These are phyloP conservation scores for Platanthera zijinensis DNA, from an alignment of 106 monocot species.

Conservation along the genomic window DNA sequence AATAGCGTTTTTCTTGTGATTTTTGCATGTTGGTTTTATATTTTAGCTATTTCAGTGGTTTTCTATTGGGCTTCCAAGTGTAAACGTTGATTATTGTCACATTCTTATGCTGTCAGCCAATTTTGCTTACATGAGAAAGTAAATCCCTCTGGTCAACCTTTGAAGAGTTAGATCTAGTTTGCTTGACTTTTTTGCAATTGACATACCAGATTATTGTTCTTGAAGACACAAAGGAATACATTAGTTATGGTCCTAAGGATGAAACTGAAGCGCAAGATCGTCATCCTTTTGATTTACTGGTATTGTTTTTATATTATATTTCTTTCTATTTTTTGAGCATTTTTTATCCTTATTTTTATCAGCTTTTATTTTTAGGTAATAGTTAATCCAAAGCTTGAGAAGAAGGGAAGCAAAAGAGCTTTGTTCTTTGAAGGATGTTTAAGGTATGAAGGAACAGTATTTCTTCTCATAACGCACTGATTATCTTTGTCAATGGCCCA, in stretches of 20 bases:
- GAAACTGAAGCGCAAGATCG: constrained; percentile 82
- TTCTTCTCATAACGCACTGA: neutral
- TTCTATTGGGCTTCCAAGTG: neutral
- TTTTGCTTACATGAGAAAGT: neutral
- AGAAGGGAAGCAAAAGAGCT: constrained; percentile 59
- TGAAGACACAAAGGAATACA: constrained; percentile 89
- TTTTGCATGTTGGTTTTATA: neutral
- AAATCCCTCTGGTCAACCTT: neutral
- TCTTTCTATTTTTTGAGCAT: neutral
- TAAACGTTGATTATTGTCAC: neutral
- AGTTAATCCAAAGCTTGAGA: constrained; percentile 73
- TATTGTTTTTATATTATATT: constrained; percentile 15
- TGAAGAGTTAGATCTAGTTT: neutral
- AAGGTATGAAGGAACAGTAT: constrained; percentile 37
- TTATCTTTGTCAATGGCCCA: neutral
- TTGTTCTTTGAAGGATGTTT: constrained; percentile 95
- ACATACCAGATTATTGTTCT: constrained; percentile 75
- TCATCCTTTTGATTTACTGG: constrained; percentile 82
- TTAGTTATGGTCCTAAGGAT: constrained; percentile 58
- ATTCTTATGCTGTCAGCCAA: neutral
- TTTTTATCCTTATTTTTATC: constrained; percentile 8
- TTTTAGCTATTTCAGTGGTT: neutral
- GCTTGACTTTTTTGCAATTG: neutral
- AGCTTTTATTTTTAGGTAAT: constrained; percentile 46
- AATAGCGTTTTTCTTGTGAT: neutral